Percentiles rank a stretch among this genome's conserved stretches.
These are phyloP conservation scores for Boletus tomentosulus DNA, from an alignment of 768 basidiomycete genomes.

Conservation along the genomic window DNA sequence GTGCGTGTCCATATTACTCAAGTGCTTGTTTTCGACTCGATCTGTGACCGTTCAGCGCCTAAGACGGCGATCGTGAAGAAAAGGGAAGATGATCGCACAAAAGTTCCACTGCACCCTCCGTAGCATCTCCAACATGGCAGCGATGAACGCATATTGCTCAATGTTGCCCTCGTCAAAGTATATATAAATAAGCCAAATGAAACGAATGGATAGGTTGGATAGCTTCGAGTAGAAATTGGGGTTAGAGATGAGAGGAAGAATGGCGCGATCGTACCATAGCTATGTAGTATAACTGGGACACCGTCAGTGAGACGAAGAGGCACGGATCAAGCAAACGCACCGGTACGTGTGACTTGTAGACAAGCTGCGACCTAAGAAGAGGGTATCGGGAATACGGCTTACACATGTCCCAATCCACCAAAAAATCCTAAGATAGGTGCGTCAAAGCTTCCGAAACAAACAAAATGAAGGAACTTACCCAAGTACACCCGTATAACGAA, in stretches of 20 bases:
- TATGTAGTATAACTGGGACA: constrained; percentile 64
- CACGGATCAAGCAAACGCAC: constrained; percentile 35
- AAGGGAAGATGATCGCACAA: constrained; percentile 44
- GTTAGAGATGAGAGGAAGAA: not conserved
- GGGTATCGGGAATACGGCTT: constrained; percentile 50
- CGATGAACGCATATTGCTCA: constrained; percentile 61
- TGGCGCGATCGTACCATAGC: constrained; percentile 52
- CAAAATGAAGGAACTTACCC: constrained; percentile 53
- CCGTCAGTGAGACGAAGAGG: not conserved
- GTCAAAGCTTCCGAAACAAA: not conserved
- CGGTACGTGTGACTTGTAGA: constrained; percentile 61
- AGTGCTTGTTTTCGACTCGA: constrained; percentile 86
- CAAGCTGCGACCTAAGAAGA: constrained; percentile 68
- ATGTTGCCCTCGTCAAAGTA: constrained; percentile 46
- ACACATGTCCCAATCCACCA: constrained; percentile 91
- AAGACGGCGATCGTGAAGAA: not conserved
- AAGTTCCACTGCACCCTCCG: constrained; percentile 92
- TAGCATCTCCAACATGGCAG: constrained; percentile 68
- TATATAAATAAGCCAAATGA: constrained; percentile 79
- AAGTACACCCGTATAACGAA: constrained; percentile 67
- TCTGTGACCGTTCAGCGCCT: constrained; percentile 34
- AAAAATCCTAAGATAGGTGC: constrained; percentile 55
- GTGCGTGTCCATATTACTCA: constrained; percentile 91
- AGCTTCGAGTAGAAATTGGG: constrained; percentile 40
- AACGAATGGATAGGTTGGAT: constrained; percentile 70